phyloP scores from a whole-genome alignment of 768 basidiomycete species.

The Podaxis carcinomalis region DNA sequence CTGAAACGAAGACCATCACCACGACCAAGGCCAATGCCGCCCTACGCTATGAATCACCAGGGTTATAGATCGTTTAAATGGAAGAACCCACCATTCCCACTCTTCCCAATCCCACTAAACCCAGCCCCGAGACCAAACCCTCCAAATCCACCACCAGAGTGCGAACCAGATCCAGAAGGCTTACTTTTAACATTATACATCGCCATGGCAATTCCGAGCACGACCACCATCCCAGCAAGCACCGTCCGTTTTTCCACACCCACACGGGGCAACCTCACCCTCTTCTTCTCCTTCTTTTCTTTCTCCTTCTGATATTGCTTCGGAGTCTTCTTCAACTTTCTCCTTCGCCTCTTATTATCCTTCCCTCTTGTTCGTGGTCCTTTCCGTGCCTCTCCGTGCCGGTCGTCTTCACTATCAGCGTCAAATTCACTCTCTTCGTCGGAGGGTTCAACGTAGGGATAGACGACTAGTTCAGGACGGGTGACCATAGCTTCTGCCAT shows the following conservation, averaged over 20 bases:
- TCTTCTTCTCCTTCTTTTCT: slow-evolving; percentile 3
- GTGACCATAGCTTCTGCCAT: slow-evolving; percentile 60
- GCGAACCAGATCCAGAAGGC: slow-evolving; percentile 8
- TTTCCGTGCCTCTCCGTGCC: slow-evolving; percentile 3
- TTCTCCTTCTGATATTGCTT: background rate
- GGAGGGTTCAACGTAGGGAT: slow-evolving; percentile 30
- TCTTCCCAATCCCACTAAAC: no score
- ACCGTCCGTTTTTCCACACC: slow-evolving; percentile 36
- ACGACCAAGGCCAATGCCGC: slow-evolving; percentile 8
- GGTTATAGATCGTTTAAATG: background rate
- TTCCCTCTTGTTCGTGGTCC: slow-evolving; percentile 2
- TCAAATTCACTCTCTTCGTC: background rate
- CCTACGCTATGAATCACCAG: background rate
- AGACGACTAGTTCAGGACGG: slow-evolving; percentile 52
- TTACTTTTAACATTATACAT: slow-evolving; percentile 39
- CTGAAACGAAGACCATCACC: background rate
- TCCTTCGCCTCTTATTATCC: slow-evolving; percentile 19
- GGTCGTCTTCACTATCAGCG: slow-evolving; percentile 13
- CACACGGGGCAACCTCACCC: background rate
- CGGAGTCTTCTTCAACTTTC: slow-evolving; percentile 17
- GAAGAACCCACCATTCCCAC: background rate
- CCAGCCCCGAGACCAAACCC: background rate
- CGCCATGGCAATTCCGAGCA: slow-evolving; percentile 69
- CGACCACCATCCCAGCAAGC: slow-evolving; percentile 62
- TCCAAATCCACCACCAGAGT: slow-evolving; percentile 13